Evolutionary conservation across 2,329 filamentous ascomycete species (phyloP).

Genomic region (Penicillium sp.): DNA sequence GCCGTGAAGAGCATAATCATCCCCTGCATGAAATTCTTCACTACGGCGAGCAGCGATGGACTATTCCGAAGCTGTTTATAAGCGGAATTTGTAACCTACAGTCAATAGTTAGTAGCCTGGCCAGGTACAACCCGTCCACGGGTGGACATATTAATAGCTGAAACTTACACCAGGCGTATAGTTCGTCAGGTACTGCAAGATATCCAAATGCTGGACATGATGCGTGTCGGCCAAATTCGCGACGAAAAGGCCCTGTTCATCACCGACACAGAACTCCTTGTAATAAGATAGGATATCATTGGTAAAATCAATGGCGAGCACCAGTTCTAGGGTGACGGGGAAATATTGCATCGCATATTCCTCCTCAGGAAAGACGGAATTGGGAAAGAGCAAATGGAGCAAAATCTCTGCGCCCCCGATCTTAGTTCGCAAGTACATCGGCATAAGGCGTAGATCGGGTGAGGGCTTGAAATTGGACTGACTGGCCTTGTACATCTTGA

Average conservation of each 20-base stretch:
- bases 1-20: conserved; percentile 13
- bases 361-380: conserved; percentile 8
- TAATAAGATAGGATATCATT: conserved; percentile 18
- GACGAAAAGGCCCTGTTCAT: conserved; percentile 14
- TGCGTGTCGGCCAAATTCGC: conserved; percentile 12
- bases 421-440: conserved; percentile 13
- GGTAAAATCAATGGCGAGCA: conserved; percentile 12
- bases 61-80: not conserved
- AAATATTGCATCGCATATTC: conserved; percentile 11
- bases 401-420: conserved; percentile 13
- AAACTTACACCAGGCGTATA: conserved; percentile 3
- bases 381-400: conserved; percentile 8
- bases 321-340: conserved; percentile 8
- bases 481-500: conserved; percentile 8
- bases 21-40: conserved; percentile 7
- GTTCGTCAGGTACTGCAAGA: conserved; percentile 7
- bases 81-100: conserved; percentile 6
- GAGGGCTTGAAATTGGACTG: conserved; percentile 2
- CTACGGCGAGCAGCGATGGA: not conserved
- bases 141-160: no score
- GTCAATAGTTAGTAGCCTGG: not conserved
- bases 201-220: conserved; percentile 9
- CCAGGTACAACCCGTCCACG: no score
- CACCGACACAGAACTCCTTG: conserved; percentile 9
- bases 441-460: conserved; percentile 7